phyloP scores from a whole-genome alignment of 495 filamentous ascomycete species.

The Elasticomyces elasticus region DNA sequence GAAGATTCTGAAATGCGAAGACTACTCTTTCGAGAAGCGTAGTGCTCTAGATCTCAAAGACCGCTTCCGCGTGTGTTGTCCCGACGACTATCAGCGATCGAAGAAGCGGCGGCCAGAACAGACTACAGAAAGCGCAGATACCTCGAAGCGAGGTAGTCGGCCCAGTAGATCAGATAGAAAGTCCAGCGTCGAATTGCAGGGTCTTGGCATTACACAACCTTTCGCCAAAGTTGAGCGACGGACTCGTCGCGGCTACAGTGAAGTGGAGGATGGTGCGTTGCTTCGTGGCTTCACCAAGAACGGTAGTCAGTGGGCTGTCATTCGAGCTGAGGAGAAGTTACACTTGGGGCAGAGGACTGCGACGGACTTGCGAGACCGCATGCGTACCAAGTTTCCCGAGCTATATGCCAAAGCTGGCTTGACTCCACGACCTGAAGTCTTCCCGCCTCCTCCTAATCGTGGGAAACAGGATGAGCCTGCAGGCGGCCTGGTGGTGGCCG shows the following conservation, averaged over 20 bases:
- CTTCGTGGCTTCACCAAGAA: slow-evolving; percentile 64
- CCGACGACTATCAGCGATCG: slow-evolving; percentile 30
- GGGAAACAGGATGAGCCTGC: background rate
- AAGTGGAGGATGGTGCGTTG: slow-evolving; percentile 66
- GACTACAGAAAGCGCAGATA: background rate
- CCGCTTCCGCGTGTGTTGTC: slow-evolving; percentile 67
- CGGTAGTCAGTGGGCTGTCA: slow-evolving; percentile 71
- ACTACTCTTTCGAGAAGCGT: slow-evolving; percentile 64
- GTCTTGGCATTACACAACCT: slow-evolving; percentile 44
- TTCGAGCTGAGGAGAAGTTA: slow-evolving; percentile 60
- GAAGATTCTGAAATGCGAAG: slow-evolving; percentile 63
- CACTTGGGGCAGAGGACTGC: slow-evolving; percentile 56
- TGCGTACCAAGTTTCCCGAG: slow-evolving; percentile 70
- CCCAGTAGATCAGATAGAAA: slow-evolving; percentile 20
- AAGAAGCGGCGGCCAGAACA: background rate
- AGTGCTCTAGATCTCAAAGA: slow-evolving; percentile 80
- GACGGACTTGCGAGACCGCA: slow-evolving; percentile 73
- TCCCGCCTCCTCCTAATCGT: slow-evolving; percentile 13
- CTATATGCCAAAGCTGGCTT: slow-evolving; percentile 48
- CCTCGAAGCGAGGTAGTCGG: background rate
- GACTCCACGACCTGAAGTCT: slow-evolving; percentile 12
- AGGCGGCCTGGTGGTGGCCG: background rate
- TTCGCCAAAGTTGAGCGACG: slow-evolving; percentile 46
- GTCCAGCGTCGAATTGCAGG: slow-evolving; percentile 42
- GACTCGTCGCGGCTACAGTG: slow-evolving; percentile 53